These are phyloP conservation scores for Alternaria novae-zelandiae DNA, from an alignment of 2,329 filamentous ascomycete genomes.

Conservation along the genomic window DNA sequence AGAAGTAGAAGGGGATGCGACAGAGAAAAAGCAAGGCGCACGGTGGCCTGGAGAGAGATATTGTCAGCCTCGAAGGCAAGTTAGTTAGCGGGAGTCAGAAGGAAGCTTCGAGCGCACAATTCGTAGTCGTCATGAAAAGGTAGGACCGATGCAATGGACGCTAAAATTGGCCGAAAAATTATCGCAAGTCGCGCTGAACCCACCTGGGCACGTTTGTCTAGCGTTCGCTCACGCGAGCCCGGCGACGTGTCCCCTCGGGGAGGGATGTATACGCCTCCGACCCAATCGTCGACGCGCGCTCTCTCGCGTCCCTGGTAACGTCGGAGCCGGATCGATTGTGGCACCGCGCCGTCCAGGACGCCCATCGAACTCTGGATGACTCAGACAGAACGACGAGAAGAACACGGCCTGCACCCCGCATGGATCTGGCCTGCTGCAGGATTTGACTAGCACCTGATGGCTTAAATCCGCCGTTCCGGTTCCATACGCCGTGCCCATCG, in stretches of 20 bases:
- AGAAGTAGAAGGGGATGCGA: conserved; percentile 10
- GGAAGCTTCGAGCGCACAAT: conserved; percentile 34
- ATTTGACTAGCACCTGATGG: conserved; percentile 26
- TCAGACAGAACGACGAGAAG: conserved; percentile 36
- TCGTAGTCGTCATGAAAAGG: conserved; percentile 35
- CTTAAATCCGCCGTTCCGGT: conserved; percentile 19
- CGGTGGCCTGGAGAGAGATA: conserved; percentile 37
- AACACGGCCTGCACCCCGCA: conserved; percentile 36
- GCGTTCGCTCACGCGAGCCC: conserved; percentile 3
- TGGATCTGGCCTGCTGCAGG: conserved; percentile 23
- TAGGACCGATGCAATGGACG: conserved; percentile 14
- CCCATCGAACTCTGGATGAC: conserved; percentile 18
- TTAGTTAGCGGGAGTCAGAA: conserved; percentile 34
- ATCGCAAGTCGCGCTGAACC: conserved; percentile 16
- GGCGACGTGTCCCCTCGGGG: conserved; percentile 26
- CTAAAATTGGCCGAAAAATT: conserved; percentile 26
- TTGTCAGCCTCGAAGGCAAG: conserved; percentile 30
- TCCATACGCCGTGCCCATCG: background rate
- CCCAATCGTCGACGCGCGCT: conserved; percentile 18
- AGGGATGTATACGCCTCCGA: conserved; percentile 16
- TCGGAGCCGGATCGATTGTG: conserved; percentile 29
- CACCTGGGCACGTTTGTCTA: background rate
- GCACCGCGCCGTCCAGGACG: conserved; percentile 24
- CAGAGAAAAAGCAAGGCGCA: conserved; percentile 23
- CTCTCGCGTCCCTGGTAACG: background rate